Base-by-base conservation (phyloP, 1,284 basidiomycete genomes). In the Volvariella surrecta region DNA sequence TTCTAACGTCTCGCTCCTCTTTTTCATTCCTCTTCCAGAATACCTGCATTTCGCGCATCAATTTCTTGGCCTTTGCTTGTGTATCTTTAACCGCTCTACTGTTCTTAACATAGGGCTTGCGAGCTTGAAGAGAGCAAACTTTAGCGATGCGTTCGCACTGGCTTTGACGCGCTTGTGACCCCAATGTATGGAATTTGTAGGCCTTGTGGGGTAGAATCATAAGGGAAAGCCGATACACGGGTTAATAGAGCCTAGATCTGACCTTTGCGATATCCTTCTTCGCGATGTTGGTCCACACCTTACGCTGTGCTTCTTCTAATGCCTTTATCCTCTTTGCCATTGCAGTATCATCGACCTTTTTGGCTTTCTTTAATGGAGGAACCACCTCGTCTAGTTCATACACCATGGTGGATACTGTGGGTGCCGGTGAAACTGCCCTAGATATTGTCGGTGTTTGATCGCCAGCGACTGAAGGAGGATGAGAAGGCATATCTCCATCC, bases 1-100 rank as follows among this genome's bases (percentile, higher is more conserved):
- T 92, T 49, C 93, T 82, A 21, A 91, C 79, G 49, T 98, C 92
- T 44, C 93, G 73, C 65, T 98, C 94, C 61, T 89, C 86, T 59
- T 94, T 93, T 62, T 99, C 95, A 57, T 98, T 98, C 67, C 93
- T 94, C 67, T 89, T 91, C 92, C 93, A 98, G 67, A 93, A 96
- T 21, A 93, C 82, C 52, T 96, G 81, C 83, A 98, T 93, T 70
- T 95, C 86, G 32, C 87, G 81, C 88, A 93, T 92, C 34, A 93
- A 70, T 31, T 88, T 77, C 58, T 90, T 92, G 9, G 83, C 84
- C 59, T 91, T 93, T 18, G 82, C 80, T 59, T 93, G 90, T 2
- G 84, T 74, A 49, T 97, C 92, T 64, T 98, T 98, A 52, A 76
- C 78, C 15, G 82, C 77, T 63, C 91, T 95, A 22, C 82, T 78